Conservation (phyloP, 176 grass and related monocot genomes). For the Zea mays region Zm-B73-REFERENCE-NAM-5.0 NC_050104.1:128633501-128634000, state of each 20-base stretch:
- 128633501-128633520: too few relatives aligned
- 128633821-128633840: conserved; percentile 19
- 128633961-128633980: conserved; percentile 48
- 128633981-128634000: conserved; percentile 33
- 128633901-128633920: conserved; percentile 91
- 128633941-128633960: conserved; percentile 78
- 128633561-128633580: neutral
- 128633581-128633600: too few relatives aligned
- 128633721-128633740: neutral
- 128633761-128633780: conserved; percentile 18
- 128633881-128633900: conserved; percentile 84
- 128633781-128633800: conserved; percentile 3
- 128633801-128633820: conserved; percentile 31
- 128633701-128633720: neutral
- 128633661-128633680: conserved; percentile 39
- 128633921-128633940: conserved; percentile 95
- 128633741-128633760: conserved; percentile 55
- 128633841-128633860: conserved; percentile 25
- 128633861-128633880: conserved; percentile 60
- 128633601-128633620: neutral
- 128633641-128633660: conserved; percentile 40
- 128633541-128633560: neutral
- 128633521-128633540: too few relatives aligned
- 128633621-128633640: conserved; percentile 27
- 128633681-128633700: neutral